Evolutionary conservation across 306 rosid species (phyloP), one percentile per base, ranked within the genome.

Genomic region (Gillenia trifoliata): DNA sequence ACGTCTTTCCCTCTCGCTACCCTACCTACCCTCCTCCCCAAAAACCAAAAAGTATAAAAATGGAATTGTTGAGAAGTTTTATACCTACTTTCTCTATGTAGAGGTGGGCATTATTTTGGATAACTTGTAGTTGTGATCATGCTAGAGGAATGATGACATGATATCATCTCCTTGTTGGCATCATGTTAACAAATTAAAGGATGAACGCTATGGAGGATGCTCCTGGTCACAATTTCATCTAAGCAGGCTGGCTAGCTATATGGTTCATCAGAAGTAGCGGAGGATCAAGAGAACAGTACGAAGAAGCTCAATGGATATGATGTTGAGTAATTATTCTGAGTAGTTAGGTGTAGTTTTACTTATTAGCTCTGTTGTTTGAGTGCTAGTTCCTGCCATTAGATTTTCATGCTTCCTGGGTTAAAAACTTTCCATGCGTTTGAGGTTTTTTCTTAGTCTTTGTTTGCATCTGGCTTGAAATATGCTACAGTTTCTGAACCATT

Each of bases 401-500:
- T 47, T 47, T 47, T 47, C 52, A 17, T 5, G 52, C 19, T 25
- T 16, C 38, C 57, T 11, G 12, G 38, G 20, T 55, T 55, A 55
- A 57, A 57, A 23, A 19, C 40, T 64, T 20, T 40, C 41, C 16
- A 9, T 40, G 68, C 29, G 20, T 72, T 72, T 59, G 34, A 15
- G 7, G 9, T 23, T 71, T 6, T 16, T 73, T 6, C 40, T 66
- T 57, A 3, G 47, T 71, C 66, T 71, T 8, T 59, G 17, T 29
- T 29, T 16, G 10, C 65, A 38, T 72, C 15, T 56, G 38, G 31
- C 30, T 55, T 23, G 23, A 66, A 43, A 63, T 43, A 15, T 40
- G 49, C 63, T 72, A 33, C 26, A 43, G 17, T 40, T 70, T 76
- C 59, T 69, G 28, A 41, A 68, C 61, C 25, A 31, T 74, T 71